Conservation (phyloP, 768 basidiomycete genomes). For the Mrakia blollopis region DNA sequence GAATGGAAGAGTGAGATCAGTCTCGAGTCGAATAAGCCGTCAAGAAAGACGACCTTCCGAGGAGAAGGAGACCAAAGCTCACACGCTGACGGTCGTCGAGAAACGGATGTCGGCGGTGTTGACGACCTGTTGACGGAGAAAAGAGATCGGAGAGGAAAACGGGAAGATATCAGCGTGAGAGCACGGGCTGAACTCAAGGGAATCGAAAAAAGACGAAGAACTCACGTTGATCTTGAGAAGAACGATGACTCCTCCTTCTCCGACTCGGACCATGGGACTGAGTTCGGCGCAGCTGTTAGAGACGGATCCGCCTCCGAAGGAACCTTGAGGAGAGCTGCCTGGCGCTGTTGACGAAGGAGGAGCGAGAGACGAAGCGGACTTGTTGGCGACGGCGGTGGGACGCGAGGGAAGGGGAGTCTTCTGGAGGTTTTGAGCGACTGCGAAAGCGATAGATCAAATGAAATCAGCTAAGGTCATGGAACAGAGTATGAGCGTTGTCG, state of each 20-base stretch:
- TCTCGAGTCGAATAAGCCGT: too few relatives aligned
- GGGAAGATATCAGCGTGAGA: neutral
- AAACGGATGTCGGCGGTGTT: slow-evolving; percentile 77
- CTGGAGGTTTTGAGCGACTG: slow-evolving; percentile 70
- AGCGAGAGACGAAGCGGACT: neutral
- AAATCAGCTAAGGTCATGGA: neutral
- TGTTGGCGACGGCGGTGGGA: neutral
- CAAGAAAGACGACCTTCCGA: neutral
- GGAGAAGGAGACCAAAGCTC: slow-evolving; percentile 41
- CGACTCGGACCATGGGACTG: slow-evolving; percentile 15
- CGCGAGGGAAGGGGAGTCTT: slow-evolving; percentile 52
- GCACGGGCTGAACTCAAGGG: neutral
- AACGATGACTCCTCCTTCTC: slow-evolving; percentile 23
- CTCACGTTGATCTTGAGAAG: slow-evolving; percentile 63
- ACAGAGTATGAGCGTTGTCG: neutral
- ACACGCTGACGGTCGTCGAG: slow-evolving; percentile 88
- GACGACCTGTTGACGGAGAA: slow-evolving; percentile 47
- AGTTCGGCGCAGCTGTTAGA: neutral
- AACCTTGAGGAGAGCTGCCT: neutral
- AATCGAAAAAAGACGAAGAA: neutral
- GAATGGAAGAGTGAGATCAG: neutral
- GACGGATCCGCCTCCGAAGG: neutral
- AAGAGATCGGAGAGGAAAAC: neutral
- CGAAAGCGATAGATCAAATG: neutral
- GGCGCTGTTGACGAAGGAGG: neutral